These are phyloP conservation scores for Yamadazyma nakazawae DNA, from an alignment of 805 yeast species.

Conservation along the genomic window DNA sequence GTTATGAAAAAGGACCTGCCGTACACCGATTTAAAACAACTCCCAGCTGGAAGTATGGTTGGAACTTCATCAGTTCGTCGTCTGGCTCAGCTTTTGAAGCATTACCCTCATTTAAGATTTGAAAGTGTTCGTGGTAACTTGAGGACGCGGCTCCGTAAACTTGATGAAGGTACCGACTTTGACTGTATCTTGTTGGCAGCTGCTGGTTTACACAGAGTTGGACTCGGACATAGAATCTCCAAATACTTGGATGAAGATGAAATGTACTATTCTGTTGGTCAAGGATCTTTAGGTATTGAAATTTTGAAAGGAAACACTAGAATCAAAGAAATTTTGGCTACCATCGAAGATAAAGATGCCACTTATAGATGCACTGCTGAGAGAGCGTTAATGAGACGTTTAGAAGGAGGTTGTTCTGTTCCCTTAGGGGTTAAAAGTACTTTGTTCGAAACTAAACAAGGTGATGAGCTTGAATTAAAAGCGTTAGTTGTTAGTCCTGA, in stretches of 20 bases:
- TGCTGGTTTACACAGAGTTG: slow-evolving; percentile 82
- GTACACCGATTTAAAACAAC: slow-evolving; percentile 62
- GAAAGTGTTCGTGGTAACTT: slow-evolving; percentile 80
- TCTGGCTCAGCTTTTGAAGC: slow-evolving; percentile 81
- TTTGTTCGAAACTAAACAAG: slow-evolving; percentile 42
- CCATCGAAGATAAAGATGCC: slow-evolving; percentile 63
- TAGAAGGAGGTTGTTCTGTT: slow-evolving; percentile 98
- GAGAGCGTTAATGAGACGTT: slow-evolving; percentile 76
- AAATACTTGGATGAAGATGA: slow-evolving; percentile 65
- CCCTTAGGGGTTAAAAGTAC: slow-evolving; percentile 87
- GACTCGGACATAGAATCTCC: slow-evolving; percentile 73
- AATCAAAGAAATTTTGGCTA: slow-evolving; percentile 55
- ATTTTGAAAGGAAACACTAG: slow-evolving; percentile 66
- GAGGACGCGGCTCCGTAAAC: slow-evolving; percentile 75
- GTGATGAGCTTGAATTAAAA: slow-evolving; percentile 35
- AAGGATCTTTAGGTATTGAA: slow-evolving; percentile 95
- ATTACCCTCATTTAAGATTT: slow-evolving; percentile 72
- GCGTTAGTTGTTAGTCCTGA: slow-evolving; percentile 84
- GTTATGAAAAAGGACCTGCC: slow-evolving; percentile 66
- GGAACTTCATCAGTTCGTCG: slow-evolving; percentile 95
- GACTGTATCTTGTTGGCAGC: slow-evolving; percentile 84
- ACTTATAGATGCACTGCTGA: slow-evolving; percentile 83
- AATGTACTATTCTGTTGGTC: slow-evolving; percentile 98
- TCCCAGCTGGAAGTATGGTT: slow-evolving; percentile 82
- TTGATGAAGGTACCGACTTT: slow-evolving; percentile 59